phyloP scores from a whole-genome alignment of 2,329 filamentous ascomycete genomes.

The Pyrenochaeta sp. region DNA sequence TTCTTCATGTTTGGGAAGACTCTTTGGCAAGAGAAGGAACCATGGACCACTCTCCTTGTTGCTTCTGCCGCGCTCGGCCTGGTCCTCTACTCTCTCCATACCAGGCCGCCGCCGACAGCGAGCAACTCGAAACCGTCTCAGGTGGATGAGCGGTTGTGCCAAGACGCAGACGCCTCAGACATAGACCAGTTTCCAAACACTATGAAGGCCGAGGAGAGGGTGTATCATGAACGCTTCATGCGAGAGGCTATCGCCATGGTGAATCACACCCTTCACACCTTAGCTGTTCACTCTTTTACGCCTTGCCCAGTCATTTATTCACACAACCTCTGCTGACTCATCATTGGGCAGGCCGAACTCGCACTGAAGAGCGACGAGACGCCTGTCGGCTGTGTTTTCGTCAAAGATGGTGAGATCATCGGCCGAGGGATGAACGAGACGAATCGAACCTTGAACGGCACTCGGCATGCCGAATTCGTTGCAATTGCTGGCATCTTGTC shows the following conservation, averaged over 20 bases:
- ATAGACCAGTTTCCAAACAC: constrained; percentile 33
- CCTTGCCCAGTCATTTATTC: neutral
- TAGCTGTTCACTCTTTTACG: constrained; percentile 2
- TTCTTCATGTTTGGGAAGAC: constrained; percentile 28
- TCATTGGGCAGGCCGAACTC: constrained; percentile 73
- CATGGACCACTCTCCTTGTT: constrained; percentile 29
- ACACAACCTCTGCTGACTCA: constrained; percentile 29
- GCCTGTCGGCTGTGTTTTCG: constrained; percentile 94
- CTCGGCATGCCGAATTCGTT: constrained; percentile 94
- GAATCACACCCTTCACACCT: constrained; percentile 28
- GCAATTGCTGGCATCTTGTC: constrained; percentile 74
- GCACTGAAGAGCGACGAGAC: constrained; percentile 87
- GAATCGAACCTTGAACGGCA: constrained; percentile 69
- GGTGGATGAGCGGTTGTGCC: constrained; percentile 28
- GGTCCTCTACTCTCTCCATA: constrained; percentile 23
- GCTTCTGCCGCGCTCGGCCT: constrained; percentile 33
- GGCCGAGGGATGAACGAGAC: constrained; percentile 97
- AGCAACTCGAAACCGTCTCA: constrained; percentile 15
- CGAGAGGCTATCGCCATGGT: constrained; percentile 88
- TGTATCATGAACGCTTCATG: constrained; percentile 74
- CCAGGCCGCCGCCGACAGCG: constrained; percentile 17
- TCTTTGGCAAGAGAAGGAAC: constrained; percentile 22
- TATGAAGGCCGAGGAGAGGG: constrained; percentile 50
- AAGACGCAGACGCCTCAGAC: constrained; percentile 32
- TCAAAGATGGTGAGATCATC: constrained; percentile 80